phyloP scores from a whole-genome alignment of 2,329 filamentous ascomycete genomes.

The Lizonia empirigonia region DNA sequence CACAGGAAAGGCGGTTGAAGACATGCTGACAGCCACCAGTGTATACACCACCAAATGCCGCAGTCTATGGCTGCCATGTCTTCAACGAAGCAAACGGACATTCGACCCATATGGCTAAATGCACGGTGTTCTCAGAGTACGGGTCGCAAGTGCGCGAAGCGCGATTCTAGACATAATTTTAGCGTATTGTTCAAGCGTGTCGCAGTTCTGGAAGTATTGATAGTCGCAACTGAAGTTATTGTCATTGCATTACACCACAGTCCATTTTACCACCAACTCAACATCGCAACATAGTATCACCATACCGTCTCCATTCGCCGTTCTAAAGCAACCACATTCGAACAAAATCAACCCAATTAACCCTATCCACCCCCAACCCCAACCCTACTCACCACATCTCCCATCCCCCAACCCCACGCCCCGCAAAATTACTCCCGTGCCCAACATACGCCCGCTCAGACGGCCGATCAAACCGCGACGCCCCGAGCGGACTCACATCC shows the following conservation, averaged over 20 bases:
- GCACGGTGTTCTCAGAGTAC: constrained; percentile 44
- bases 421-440: neutral
- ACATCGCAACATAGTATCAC: no score
- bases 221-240: no score
- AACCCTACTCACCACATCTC: neutral
- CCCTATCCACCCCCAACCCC: no score
- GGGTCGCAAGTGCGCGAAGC: constrained; percentile 21
- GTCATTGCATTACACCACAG: neutral
- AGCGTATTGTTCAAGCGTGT: no score
- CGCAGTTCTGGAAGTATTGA: no score
- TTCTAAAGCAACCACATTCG: no score
- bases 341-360: no score
- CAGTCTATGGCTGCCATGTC: constrained; percentile 78
- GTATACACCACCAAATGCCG: constrained; percentile 89
- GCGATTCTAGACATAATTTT: neutral
- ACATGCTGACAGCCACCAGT: constrained; percentile 51
- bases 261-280: no score
- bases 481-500: constrained; percentile 9
- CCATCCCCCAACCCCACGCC: constrained; percentile 1
- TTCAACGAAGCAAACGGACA: constrained; percentile 76
- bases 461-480: constrained; percentile 4
- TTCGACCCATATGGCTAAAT: constrained; percentile 35
- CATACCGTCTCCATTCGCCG: no score
- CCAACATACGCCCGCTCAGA: neutral
- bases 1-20: neutral